Evolutionary conservation across 192 early-diverging fungal species (phyloP), one percentile per base, ranked within the genome.

Genomic region (Umbelopsis sp.): DNA sequence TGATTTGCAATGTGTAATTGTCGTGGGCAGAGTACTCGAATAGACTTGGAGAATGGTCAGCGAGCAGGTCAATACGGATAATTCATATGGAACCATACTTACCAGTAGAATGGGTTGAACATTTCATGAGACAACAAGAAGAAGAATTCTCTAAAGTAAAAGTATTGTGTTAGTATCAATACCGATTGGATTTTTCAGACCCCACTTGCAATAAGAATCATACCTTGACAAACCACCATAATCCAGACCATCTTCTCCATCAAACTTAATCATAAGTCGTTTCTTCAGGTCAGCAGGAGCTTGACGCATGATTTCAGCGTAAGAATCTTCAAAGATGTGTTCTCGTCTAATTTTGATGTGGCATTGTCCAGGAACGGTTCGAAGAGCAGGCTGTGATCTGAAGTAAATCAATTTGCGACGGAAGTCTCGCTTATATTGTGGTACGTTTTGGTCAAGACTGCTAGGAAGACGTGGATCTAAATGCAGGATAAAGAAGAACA

Each of bases 381-480:
- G 91, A 84, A 99, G 91, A 16, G 89, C 90, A 4, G 93, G 93
- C 79, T 99, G 97, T 51, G 92, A 93, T 41, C 95, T 81, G 84
- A 99, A 97, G 84, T 99, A 99, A 50, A 97, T 97, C 66, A 96
- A 83, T 79, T 99, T 99, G 71, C 96, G 88, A 29, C 97, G 87
- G 90, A 96, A 99, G 82, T 99, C 97, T 32, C 97, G 91, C 87
- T 99, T 99, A 83, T 99, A 99, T 80, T 99, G 95, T 44, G 97
- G 97, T 29, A 99, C 96, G 65, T 91, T 93, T 77, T 93, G 88
- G 79, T 94, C 92, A 49, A 94, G 81, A 76, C 90, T 92, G 79
- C 89, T 91, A 31, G 92, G 92, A 50, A 94, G 82, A 17, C 92
- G 85, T n/a, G 92, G 92, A 78, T 94, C 72, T 69, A 54, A 5